A percentile compares a stretch with the other conserved stretches of the same genome.
These are phyloP conservation scores for Pterocarpus santalinus DNA, from an alignment of 306 rosid species.

Conservation along the genomic window DNA sequence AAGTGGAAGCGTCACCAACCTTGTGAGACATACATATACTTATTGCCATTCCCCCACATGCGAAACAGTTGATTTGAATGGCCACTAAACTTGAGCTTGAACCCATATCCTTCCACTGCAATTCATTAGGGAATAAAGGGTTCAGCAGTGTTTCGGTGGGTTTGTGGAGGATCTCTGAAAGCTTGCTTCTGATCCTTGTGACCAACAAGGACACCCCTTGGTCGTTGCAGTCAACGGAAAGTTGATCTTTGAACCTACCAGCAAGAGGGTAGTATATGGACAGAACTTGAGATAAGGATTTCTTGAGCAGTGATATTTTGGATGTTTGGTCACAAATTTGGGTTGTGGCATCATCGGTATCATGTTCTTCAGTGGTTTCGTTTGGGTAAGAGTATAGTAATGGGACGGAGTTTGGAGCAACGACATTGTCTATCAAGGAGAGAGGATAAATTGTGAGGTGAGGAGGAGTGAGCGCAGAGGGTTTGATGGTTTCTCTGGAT, in stretches of 20 bases:
- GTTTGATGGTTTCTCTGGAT: constrained; percentile 59
- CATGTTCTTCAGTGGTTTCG: not conserved
- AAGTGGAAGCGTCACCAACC: constrained; percentile 49
- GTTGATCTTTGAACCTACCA: constrained; percentile 44
- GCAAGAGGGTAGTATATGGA: constrained; percentile 63
- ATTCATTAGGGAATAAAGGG: constrained; percentile 47
- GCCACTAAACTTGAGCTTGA: constrained; percentile 11
- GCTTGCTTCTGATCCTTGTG: constrained; percentile 25
- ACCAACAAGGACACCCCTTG: constrained; percentile 54
- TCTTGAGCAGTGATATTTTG: constrained; percentile 47
- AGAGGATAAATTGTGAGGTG: constrained; percentile 39
- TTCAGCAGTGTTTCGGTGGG: constrained; percentile 27
- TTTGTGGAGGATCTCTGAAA: constrained; percentile 45
- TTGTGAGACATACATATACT: constrained; percentile 55
- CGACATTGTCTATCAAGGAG: constrained; percentile 49
- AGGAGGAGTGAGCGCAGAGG: constrained; percentile 58
- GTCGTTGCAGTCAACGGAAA: constrained; percentile 55
- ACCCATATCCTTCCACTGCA: constrained; percentile 46
- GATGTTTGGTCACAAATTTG: not conserved
- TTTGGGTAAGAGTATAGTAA: constrained; percentile 52
- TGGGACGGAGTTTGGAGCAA: constrained; percentile 39
- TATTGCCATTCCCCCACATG: constrained; percentile 53
- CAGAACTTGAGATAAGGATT: constrained; percentile 55
- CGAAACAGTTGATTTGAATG: constrained; percentile 51
- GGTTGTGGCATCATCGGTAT: not conserved